These are phyloP conservation scores for Lecanosticta acicola DNA, from an alignment of 2,329 filamentous ascomycete genomes.

Conservation along the genomic window DNA sequence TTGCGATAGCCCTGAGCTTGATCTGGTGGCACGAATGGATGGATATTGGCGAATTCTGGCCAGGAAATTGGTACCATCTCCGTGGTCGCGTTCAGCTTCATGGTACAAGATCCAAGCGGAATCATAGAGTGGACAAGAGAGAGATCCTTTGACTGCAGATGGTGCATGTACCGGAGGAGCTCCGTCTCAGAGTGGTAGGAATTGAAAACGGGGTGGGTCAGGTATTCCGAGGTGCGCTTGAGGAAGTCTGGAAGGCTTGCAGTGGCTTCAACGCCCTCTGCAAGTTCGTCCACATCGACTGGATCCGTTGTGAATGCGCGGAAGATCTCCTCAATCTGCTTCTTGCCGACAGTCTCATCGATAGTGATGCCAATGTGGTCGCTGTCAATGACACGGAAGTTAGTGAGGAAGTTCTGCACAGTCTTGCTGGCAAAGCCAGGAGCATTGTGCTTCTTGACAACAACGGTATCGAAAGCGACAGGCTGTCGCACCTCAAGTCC, in stretches of 20 bases:
- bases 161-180: slow-evolving; percentile 85
- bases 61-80: slow-evolving; percentile 86
- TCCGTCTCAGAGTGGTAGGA: slow-evolving; percentile 92
- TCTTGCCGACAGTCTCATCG: slow-evolving; percentile 64
- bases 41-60: slow-evolving; percentile 69
- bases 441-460: slow-evolving; percentile 51
- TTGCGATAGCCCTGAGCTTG: slow-evolving; percentile 62
- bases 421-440: slow-evolving; percentile 47
- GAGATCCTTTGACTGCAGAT: slow-evolving; percentile 88
- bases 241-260: slow-evolving; percentile 52
- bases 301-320: slow-evolving; percentile 49
- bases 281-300: slow-evolving; percentile 31
- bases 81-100: slow-evolving; percentile 85
- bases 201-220: slow-evolving; percentile 93
- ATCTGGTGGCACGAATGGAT: slow-evolving; percentile 67
- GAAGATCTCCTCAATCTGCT: slow-evolving; percentile 54
- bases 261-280: slow-evolving; percentile 26
- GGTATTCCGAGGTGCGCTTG: slow-evolving; percentile 65
- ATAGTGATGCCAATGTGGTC: slow-evolving; percentile 66
- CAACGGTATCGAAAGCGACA: slow-evolving; percentile 70
- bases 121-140: slow-evolving; percentile 98
- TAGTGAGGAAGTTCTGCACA: slow-evolving; percentile 50
- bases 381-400: slow-evolving; percentile 58
- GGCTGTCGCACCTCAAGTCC: slow-evolving; percentile 44
- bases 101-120: slow-evolving; percentile 90